These are phyloP conservation scores for Lachnellula occidentalis DNA, from an alignment of 2,329 filamentous ascomycete species.

Conservation along the genomic window DNA sequence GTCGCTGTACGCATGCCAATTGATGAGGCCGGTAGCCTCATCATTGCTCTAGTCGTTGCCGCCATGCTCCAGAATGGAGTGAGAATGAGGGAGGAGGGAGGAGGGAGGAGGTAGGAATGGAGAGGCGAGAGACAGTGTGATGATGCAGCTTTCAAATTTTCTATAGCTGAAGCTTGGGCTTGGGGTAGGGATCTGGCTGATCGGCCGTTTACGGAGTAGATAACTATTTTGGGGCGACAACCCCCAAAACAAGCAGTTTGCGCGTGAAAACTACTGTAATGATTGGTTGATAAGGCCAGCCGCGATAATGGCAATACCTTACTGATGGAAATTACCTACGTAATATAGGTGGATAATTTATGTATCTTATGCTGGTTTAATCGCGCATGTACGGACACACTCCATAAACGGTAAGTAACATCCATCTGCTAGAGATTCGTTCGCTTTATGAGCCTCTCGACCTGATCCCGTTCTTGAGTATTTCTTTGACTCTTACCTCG, in stretches of 20 bases:
- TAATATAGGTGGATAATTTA: not conserved
- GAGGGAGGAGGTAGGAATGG: slow-evolving; percentile 1
- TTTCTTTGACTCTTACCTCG: no score
- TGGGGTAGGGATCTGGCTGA: not conserved
- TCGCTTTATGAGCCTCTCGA: no score
- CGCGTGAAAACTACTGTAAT: not conserved
- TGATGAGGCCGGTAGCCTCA: slow-evolving; percentile 28
- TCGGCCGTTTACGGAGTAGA: not conserved
- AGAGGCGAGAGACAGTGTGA: not conserved
- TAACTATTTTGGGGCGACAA: not conserved
- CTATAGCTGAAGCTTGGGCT: not conserved
- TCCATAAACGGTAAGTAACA: no score
- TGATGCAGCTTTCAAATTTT: not conserved
- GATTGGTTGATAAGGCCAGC: no score
- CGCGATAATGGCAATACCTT: not conserved
- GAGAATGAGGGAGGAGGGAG: slow-evolving; percentile 1
- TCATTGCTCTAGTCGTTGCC: slow-evolving; percentile 28
- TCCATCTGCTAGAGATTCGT: no score
- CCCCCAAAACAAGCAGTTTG: not conserved
- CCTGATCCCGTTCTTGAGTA: no score
- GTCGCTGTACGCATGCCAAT: slow-evolving; percentile 17
- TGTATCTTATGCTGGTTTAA: not conserved
- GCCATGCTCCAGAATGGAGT: slow-evolving; percentile 27
- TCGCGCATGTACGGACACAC: not conserved
- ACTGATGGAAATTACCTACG: no score